Base-by-base conservation (phyloP, 192 early-diverging fungal genomes). In the Mortierella alpina region DNA sequence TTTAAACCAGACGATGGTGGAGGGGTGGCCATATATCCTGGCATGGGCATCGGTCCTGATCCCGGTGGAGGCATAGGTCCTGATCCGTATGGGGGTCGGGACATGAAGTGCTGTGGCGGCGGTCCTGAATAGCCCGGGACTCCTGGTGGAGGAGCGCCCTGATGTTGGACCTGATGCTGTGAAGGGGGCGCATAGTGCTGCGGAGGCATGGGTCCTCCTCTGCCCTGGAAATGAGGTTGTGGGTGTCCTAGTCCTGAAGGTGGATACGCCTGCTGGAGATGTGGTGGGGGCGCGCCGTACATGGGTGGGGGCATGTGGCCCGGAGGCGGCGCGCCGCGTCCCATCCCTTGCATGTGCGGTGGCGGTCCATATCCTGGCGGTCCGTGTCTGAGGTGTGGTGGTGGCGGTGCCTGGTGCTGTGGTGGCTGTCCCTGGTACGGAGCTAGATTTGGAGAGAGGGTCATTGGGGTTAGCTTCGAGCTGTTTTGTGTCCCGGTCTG, bases 361-460 rank as follows among this genome's bases (percentile, higher is more conserved):
- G 76, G 76, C 11, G 69, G 59, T 58, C 77, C 77, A 41, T 68
- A 67, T 66, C 69, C 69, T 55, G 45, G 66, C 9, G 52, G 54
- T 59, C 62, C 67, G 45, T 77, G 75, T 47, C 68, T 67, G 31
- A 78, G 59, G n/a, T 58, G 73, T 1, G 74, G 74, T 59, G 66
- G 66, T 14, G 53, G 59, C 10, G 39, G 57, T 49, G 55, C 41
- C 52, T 62, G 70, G 3, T 72, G 70, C 12, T 59, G 69, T 48
- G 46, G 68, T 39, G 70, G 71, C n/a, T 55, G 71, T 22, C 71
- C 71, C 46, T 20, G 55, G 39, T 73, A 73, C 9, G 69, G 50
- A 22, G 69, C 59, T 63, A 59, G 2, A 20, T 13, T 62, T 6
- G 3, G 31, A 31, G 31, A 31, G 31, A 31, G 3, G 1, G 31